Conservation (phyloP, 2,329 filamentous ascomycete genomes). For the Cyclaneusma minus region DNA sequence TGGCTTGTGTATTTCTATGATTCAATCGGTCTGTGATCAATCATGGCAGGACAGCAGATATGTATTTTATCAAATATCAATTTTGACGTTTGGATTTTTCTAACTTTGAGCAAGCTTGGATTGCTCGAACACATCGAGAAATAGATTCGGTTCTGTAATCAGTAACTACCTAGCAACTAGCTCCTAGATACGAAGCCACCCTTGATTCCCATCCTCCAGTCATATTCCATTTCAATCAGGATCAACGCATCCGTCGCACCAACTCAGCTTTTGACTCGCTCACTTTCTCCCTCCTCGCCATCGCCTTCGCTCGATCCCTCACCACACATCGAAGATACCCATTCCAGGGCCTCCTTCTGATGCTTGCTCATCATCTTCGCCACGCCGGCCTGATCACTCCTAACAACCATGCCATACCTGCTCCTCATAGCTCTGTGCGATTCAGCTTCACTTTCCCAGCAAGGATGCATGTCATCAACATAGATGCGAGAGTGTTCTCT, state of each 20-base stretch:
- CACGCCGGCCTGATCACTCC: constrained; percentile 31
- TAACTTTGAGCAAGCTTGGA: too few species aligned
- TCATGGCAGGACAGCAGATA: too few species aligned
- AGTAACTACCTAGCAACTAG: too few species aligned
- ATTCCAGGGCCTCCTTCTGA: constrained; percentile 32
- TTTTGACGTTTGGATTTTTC: too few species aligned
- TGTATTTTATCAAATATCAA: too few species aligned
- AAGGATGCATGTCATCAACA: constrained; percentile 58
- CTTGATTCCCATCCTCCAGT: too few species aligned
- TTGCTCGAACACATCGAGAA: too few species aligned
- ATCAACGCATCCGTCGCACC: not conserved
- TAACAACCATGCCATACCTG: constrained; percentile 42
- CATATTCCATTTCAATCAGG: not conserved
- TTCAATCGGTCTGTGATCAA: too few species aligned
- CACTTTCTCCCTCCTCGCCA: not conserved
- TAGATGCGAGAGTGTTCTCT: constrained; percentile 66
- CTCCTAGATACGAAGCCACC: too few species aligned
- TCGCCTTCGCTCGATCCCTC: constrained; percentile 7
- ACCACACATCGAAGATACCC: constrained; percentile 28
- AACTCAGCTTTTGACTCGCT: not conserved
- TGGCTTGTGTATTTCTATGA: too few species aligned
- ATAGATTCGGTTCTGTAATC: too few species aligned
- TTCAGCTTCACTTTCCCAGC: constrained; percentile 53
- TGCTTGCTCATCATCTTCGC: constrained; percentile 42
- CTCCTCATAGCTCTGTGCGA: constrained; percentile 42